These are phyloP conservation scores for Endothia cerciana DNA, from an alignment of 2,329 filamentous ascomycete genomes.

Conservation along the genomic window DNA sequence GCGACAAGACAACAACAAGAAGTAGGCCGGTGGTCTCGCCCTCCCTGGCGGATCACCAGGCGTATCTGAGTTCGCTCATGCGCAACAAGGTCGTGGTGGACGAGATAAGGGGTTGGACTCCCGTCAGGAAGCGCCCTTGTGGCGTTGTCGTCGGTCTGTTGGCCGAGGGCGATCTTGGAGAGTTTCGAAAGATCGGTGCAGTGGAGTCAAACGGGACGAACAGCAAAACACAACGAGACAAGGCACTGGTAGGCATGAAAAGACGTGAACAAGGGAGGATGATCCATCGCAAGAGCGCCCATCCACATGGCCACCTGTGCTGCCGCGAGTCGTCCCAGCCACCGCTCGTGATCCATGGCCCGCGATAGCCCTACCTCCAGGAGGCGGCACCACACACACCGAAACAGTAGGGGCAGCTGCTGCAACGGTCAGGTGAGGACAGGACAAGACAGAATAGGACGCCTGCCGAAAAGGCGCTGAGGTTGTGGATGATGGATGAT, in stretches of 20 bases:
- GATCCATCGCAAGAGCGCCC: not conserved
- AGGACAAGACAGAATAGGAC: too few relatives aligned
- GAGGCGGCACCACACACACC: too few relatives aligned
- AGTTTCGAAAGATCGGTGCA: constrained; percentile 5
- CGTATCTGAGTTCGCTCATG: constrained; percentile 8
- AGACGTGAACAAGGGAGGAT: not conserved
- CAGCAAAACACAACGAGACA: constrained; percentile 14
- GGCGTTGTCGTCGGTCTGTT: constrained; percentile 3
- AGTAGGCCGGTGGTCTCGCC: not conserved
- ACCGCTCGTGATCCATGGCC: not conserved
- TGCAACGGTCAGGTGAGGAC: too few relatives aligned
- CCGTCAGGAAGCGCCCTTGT: constrained; percentile 11
- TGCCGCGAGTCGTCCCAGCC: constrained; percentile 4
- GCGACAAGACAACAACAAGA: constrained; percentile 26
- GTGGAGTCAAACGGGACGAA: not conserved
- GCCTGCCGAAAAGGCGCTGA: too few relatives aligned
- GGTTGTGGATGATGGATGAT: too few relatives aligned
- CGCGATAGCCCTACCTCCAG: too few relatives aligned
- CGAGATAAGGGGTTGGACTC: not conserved
- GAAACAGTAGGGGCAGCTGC: too few relatives aligned
- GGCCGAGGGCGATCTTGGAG: constrained; percentile 13
- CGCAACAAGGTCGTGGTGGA: not conserved
- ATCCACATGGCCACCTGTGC: not conserved
- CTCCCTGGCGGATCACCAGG: not conserved
- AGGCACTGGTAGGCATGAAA: not conserved